Base-by-base conservation (phyloP, 768 basidiomycete genomes). In the Lactarius deliciosus region DNA sequence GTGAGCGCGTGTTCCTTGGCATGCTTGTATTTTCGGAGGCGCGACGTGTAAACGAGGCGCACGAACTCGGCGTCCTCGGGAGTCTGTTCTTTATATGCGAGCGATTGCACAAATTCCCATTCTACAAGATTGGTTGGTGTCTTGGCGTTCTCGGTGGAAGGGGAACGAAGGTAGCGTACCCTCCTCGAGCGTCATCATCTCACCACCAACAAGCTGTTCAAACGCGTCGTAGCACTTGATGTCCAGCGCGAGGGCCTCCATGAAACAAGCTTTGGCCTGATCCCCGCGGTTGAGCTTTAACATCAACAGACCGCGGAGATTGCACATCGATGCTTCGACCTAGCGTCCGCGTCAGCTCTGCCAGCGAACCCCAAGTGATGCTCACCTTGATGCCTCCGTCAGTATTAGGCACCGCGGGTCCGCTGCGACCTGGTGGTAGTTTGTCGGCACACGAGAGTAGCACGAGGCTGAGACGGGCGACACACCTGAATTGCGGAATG, bases 171-270 rank as follows among this genome's bases (percentile, higher is more conserved):
- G 30, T 22, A 22, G 65, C 76, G n/a, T 54, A 92, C 96, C 96
- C 86, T 99, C 97, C 65, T 94, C 89, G 1, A 91, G 87, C 13
- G 90, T 87, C 91, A 99, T 93, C 94, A 98, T 96, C 75, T 96
- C 93, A 2, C 94, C 92, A 22, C 86, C 89, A 32, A 98, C 81
- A 11, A 99, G 83, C 68, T 94, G 91, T 66, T 92, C 88, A 73
- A 97, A 98, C 2, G 94, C 89, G 70, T 98, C 97, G 72, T 94
- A 98, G 76, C 96, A 98, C 77, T 97, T 97, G 40, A 98, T 93
- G 71, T 99, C 97, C 25, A 98, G 81, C 2, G 90, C 85, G 25
- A 99, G 82, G 1, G 97, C 96, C 73, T 99, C 96, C 87, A 97
- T 90, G 73, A 98, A 97, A 71, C 92, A 94, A 60, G 91, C 83